These are phyloP conservation scores for Tilletiopsis washingtonensis DNA, from an alignment of 1,284 basidiomycete genomes.

Conservation along the genomic window DNA sequence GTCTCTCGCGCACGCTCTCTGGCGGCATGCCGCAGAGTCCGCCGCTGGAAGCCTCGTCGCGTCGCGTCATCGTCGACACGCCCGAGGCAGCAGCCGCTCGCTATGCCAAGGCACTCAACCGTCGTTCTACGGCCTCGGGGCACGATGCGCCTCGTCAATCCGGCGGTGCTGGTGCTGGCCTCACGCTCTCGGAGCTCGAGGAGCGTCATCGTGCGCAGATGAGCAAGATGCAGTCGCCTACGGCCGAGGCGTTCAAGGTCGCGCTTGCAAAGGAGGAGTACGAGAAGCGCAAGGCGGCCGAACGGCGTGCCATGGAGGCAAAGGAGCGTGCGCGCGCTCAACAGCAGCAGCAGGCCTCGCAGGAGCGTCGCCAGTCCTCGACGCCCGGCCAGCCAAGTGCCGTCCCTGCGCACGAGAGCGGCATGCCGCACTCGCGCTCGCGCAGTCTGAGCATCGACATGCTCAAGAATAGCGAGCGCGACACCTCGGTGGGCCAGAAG, in stretches of 20 bases:
- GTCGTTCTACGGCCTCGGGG: background rate
- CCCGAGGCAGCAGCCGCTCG: slow-evolving; percentile 14
- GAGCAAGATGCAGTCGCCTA: background rate
- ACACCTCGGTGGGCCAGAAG: background rate
- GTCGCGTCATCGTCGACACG: background rate
- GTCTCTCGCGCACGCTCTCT: slow-evolving; percentile 2
- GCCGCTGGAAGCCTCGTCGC: background rate
- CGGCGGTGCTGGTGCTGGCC: slow-evolving; percentile 5
- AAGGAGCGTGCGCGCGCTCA: background rate
- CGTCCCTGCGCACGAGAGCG: no score
- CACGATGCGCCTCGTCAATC: slow-evolving; percentile 1
- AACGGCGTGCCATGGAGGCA: background rate
- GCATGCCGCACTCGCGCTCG: background rate
- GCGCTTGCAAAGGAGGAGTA: background rate
- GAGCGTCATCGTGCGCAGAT: slow-evolving; percentile 22
- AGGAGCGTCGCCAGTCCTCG: background rate
- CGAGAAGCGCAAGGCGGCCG: background rate
- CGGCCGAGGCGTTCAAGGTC: background rate
- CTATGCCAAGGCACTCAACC: slow-evolving; percentile 14
- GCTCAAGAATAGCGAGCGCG: background rate
- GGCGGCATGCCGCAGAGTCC: background rate
- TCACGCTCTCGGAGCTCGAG: slow-evolving; percentile 26
- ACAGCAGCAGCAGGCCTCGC: background rate
- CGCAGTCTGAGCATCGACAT: background rate
- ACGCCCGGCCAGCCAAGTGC: no score